Evolutionary conservation across 768 basidiomycete species (phyloP).

Genomic region (Asterophora lycoperdoides): DNA sequence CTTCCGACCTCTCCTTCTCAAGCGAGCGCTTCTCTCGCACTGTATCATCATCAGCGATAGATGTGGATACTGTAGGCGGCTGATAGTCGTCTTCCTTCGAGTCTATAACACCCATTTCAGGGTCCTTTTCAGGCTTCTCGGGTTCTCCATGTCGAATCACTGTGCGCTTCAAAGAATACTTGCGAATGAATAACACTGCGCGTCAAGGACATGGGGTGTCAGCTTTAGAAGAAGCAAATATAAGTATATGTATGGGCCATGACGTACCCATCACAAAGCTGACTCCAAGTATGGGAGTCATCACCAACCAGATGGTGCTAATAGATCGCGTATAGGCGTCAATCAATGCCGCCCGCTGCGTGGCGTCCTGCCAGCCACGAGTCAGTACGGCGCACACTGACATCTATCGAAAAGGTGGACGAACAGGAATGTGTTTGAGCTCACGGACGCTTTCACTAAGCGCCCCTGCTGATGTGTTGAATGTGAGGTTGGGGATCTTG

Average conservation of each 20-base stretch:
- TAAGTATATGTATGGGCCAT: not conserved
- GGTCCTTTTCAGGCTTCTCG: slow-evolving; percentile 25
- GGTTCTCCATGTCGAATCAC: slow-evolving; percentile 36
- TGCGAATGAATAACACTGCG: slow-evolving; percentile 51
- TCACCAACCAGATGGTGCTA: slow-evolving; percentile 59
- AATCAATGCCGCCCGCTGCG: slow-evolving; percentile 43
- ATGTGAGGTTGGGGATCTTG: slow-evolving; percentile 31
- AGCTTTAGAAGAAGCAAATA: not conserved
- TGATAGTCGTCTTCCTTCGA: slow-evolving; percentile 1
- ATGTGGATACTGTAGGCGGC: slow-evolving; percentile 4
- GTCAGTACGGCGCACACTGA: not conserved
- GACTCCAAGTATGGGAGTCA: slow-evolving; percentile 52
- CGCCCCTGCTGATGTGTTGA: slow-evolving; percentile 39
- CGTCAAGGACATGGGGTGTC: not conserved
- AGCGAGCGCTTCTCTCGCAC: slow-evolving; percentile 15
- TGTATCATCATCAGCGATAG: slow-evolving; percentile 21
- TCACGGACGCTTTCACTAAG: slow-evolving; percentile 43
- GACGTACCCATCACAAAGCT: slow-evolving; percentile 48
- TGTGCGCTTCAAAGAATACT: slow-evolving; percentile 55
- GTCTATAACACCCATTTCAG: slow-evolving; percentile 16
- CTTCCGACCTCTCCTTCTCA: slow-evolving; percentile 13
- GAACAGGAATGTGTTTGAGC: slow-evolving; percentile 42
- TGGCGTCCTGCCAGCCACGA: slow-evolving; percentile 38
- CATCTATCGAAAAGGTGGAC: slow-evolving; percentile 14
- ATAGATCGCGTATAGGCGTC: slow-evolving; percentile 64